Evolutionary conservation across 2,329 filamentous ascomycete genomes (phyloP).

Genomic region (Trichophyton simii): DNA sequence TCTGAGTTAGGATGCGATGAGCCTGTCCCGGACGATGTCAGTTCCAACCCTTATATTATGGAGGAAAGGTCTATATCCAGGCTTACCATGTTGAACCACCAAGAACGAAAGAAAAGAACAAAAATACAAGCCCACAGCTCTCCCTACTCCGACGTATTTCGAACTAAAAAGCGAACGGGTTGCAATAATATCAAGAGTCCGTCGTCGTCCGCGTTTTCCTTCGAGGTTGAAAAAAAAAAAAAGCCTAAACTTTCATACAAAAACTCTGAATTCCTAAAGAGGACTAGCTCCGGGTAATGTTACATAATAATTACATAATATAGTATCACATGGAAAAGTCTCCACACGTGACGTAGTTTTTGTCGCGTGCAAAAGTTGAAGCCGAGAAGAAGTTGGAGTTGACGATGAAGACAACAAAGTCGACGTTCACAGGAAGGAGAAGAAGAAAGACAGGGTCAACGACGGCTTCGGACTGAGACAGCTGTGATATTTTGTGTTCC

Average conservation of each 20-base stretch:
- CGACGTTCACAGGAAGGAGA: not conserved
- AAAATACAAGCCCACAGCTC: not conserved
- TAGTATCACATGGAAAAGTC: not conserved
- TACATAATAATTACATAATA: slow-evolving; percentile 3
- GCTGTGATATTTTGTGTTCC: slow-evolving; percentile 5
- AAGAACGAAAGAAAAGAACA: not conserved
- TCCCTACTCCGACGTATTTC: not conserved
- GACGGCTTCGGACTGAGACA: not conserved
- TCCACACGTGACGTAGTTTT: slow-evolving; percentile 5
- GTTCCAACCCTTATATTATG: not conserved
- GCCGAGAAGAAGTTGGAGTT: not conserved
- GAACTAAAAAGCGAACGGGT: not conserved
- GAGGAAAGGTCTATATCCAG: not conserved
- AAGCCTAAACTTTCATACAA: slow-evolving; percentile 4
- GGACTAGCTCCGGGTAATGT: slow-evolving; percentile 8
- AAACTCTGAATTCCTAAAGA: slow-evolving; percentile 9
- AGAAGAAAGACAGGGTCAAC: not conserved
- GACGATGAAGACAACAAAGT: not conserved
- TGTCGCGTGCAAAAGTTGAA: not conserved
- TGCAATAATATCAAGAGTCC: not conserved
- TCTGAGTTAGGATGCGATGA: slow-evolving; percentile 86
- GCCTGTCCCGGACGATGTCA: slow-evolving; percentile 44
- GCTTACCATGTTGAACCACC: slow-evolving; percentile 3
- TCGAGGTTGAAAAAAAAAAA: not conserved
- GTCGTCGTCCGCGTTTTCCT: not conserved